Evolutionary conservation across 2,329 filamentous ascomycete genomes (phyloP), one percentile per base, ranked within the genome.

Genomic region (Venturia aucupariae): DNA sequence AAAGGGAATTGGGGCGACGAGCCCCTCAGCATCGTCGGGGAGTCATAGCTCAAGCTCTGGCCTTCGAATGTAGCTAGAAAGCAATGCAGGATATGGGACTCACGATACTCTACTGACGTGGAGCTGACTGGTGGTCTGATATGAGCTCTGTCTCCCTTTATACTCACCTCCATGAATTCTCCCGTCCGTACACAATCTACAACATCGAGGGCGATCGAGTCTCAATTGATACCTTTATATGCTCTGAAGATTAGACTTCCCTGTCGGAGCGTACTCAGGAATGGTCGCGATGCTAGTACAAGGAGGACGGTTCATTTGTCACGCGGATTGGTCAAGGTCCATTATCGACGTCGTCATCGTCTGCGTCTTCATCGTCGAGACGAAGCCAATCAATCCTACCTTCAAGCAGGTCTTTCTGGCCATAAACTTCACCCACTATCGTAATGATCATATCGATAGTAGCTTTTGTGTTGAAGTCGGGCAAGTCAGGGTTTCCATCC

Each of bases 381-480:
- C 35, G 15, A 57, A 35, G 11, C 59, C 59, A 60, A 19, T 60
- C 38, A 41, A 41, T 55, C 48, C 63, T 60, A 38, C n/a, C 38
- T 19, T 63, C 64, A 27, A 97, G 81, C 67, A 97, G 76, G 75
- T 97, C 93, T 68, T 88, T 82, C 76, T 97, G 93, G 1, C 93
- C 92, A 75, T 92, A 97, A 68, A 90, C 86, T 76, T 96, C 92
- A 70, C 91, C 92, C 60, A 89, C 87, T 42, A 97, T 82, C 0
- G 90, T 94, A 69, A 97, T 79, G 63, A 97, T 90, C 90, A 96
- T 96, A 76, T 95, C 92, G 41, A 97, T 80, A 48, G 91, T 92
- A n/a, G 86, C 88, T 68, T n/a, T 51, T n/a, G 66, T 67, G 27
- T 66, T 46, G n/a, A 13, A 32, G 38, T 64, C 60, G 39, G 65